phyloP scores from a whole-genome alignment of 2,329 filamentous ascomycete species.

The Daldinia eschscholtzii region DNA sequence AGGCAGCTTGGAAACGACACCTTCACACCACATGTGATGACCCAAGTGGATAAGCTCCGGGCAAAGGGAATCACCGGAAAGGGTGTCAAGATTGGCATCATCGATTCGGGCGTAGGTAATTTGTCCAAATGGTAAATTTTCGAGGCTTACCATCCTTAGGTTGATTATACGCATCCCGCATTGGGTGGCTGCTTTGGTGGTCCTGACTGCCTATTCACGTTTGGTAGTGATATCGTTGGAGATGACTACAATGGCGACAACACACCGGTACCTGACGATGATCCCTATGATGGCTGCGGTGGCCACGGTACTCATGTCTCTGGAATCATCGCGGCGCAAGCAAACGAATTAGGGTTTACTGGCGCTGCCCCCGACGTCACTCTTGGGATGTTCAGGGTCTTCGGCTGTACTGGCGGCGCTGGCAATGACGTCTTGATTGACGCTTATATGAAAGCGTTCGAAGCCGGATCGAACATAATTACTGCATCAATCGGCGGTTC shows the following conservation, averaged over 20 bases:
- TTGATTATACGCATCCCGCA: conserved; percentile 73
- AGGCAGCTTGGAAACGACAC: conserved; percentile 55
- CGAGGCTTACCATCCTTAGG: conserved; percentile 51
- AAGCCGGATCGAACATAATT: conserved; percentile 71
- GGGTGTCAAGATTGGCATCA: conserved; percentile 65
- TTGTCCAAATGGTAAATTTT: background rate
- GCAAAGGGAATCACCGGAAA: conserved; percentile 63
- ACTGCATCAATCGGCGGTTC: conserved; percentile 66
- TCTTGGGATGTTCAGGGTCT: conserved; percentile 69
- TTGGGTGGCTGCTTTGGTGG: conserved; percentile 76
- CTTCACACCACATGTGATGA: conserved; percentile 67
- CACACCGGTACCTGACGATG: conserved; percentile 48
- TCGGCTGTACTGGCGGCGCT: conserved; percentile 66
- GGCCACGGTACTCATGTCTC: conserved; percentile 74
- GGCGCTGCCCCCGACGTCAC: conserved; percentile 68
- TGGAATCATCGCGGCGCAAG: conserved; percentile 72
- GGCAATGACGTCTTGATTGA: conserved; percentile 69
- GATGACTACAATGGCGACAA: conserved; percentile 61
- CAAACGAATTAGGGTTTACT: conserved; percentile 65
- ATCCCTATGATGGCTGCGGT: conserved; percentile 66
- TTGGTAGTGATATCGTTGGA: conserved; percentile 63
- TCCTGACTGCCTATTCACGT: conserved; percentile 67
- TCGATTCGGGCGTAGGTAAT: conserved; percentile 66
- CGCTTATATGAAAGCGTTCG: conserved; percentile 70
- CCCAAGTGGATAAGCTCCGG: conserved; percentile 66